These are phyloP conservation scores for Jaenimonas drosophilae DNA, from an alignment of 208 protist genomes.

Conservation along the genomic window DNA sequence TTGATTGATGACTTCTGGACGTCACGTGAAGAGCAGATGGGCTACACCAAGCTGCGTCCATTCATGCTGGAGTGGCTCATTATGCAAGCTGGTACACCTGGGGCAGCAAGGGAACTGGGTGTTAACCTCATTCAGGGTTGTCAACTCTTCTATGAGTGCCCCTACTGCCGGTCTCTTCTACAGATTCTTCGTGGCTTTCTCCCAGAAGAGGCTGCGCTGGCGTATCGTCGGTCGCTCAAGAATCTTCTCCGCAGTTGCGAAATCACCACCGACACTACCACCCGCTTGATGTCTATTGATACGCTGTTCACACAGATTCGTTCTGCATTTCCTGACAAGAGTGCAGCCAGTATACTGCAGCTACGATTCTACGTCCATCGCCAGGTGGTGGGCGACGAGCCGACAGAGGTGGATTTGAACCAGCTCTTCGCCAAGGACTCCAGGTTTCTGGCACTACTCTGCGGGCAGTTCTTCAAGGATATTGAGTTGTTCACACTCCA, in stretches of 20 bases:
- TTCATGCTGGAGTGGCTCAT: conserved; percentile 63
- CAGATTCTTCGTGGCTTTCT: conserved; percentile 45
- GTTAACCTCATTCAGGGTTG: conserved; percentile 64
- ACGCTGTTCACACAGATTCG: conserved; percentile 37
- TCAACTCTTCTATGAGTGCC: conserved; percentile 40
- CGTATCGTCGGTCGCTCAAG: conserved; percentile 25
- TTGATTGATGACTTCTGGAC: conserved; percentile 57
- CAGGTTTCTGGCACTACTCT: conserved; percentile 59
- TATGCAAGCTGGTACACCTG: conserved; percentile 25
- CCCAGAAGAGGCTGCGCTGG: conserved; percentile 45
- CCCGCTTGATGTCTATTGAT: conserved; percentile 12
- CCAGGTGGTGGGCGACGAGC: background rate
- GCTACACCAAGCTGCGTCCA: conserved; percentile 14
- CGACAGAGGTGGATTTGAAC: conserved; percentile 13
- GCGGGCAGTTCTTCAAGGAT: conserved; percentile 51
- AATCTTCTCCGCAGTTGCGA: conserved; percentile 15
- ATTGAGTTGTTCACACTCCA: conserved; percentile 70
- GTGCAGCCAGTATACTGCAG: conserved; percentile 52
- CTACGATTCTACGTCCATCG: conserved; percentile 55
- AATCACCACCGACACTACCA: conserved; percentile 4
- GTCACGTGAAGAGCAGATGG: conserved; percentile 14
- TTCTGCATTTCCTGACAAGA: conserved; percentile 54
- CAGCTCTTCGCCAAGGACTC: conserved; percentile 27
- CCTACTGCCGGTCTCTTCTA: conserved; percentile 59
- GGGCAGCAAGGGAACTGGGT: conserved; percentile 36